Base-by-base conservation (phyloP, 805 yeast genomes). In the Metschnikowia cubensis region DNA sequence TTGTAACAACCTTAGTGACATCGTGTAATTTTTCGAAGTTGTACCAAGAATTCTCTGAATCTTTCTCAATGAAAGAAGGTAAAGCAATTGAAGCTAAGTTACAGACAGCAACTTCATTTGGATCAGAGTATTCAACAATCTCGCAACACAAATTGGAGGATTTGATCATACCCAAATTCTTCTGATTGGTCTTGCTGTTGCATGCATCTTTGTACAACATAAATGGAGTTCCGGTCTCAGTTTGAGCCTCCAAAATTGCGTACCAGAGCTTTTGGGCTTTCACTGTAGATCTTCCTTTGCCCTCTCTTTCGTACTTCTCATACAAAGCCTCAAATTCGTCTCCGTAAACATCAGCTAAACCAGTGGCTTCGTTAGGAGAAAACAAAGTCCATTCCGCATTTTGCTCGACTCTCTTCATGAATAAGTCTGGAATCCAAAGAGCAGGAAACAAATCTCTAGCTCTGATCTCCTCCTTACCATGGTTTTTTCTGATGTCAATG, bases 141-240 rank as follows among this genome's bases (percentile, higher is more conserved):
- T 80, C 85, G 64, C 84, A 79, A 64, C 85, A 80, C 66, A 80
- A 76, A 65, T 80, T 80, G 36, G 84, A 80, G 6, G 84, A 79
- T 63, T 80, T 80, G 64, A 80, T 80, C 37, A 74, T 66, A 59
- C 85, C 85, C 64, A 80, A 71, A 65, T 80, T 80, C 74, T 79
- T 74, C 65, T 80, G 85, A 68, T 80, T 80, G 48, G 83, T 70
- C 67, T 80, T 80, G 57, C 65, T 58, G 68, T 80, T 80, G 67
- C 84, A 80, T 13, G 84, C 81, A 67, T 80, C 85, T 65, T 80
- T 80, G 70, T 80, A 80, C 58, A 80, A 69, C 84, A 80, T 79
- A 69, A 80, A 80, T 41, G 85, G 85, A 45, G 83, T 79, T 62
- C 85, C 85, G 33, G 85, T 80, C 66, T 80, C 85, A 43, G 84